Base-by-base conservation (phyloP, 352 stramenopile genomes). In the Elongisporangium undulatum region DNA sequence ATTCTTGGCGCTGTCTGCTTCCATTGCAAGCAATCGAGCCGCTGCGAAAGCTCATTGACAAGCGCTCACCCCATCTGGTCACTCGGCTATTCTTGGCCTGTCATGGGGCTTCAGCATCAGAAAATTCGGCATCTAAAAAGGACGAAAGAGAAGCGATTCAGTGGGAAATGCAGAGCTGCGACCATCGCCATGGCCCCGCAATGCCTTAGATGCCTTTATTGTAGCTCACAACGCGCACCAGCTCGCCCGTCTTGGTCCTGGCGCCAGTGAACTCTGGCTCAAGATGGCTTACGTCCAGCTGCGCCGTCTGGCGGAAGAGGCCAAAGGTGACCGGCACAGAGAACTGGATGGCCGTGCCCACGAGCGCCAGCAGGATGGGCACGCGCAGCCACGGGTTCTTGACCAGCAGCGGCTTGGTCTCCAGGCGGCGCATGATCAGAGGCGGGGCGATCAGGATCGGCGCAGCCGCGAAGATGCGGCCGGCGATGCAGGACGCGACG, bases 311-410 rank as follows among this genome's bases (percentile, higher is more conserved):
- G 19, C 82, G 79, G 69, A 95, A 95, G 23, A 95, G 71, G 19
- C 82, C 87, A 55, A 95, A 95, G 51, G 87, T 95, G 22, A 94
- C 58, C 4, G 87, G 87, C 51, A 95, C 87, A 4, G 84, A 90
- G 68, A 89, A 88, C 63, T 94, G 82, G 60, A 95, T 95, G 16
- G 79, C 77, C 21, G 75, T 72, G 56, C 81, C 87, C 19, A 95
- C 84, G 15, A 92, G 67, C 29, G 71, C 77, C 15, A 95, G 68
- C 56, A 90, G 60, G 41, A 81, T 64, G 13, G 87, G 83, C n/a
- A 92, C 63, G 48, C 81, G 81, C 56, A 92, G 62, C 78, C 74
- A 86, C 49, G 75, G 75, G 15, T 69, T 62, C 34, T 67, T 68
- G 23, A 68, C 66, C 41, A 91, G 56, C 55, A 56, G 65, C 34